A percentile compares a stretch with the other conserved stretches of the same genome.
phyloP scores from a whole-genome alignment of 2,329 filamentous ascomycete genomes.

The Sarocladiaceae sp. region DNA sequence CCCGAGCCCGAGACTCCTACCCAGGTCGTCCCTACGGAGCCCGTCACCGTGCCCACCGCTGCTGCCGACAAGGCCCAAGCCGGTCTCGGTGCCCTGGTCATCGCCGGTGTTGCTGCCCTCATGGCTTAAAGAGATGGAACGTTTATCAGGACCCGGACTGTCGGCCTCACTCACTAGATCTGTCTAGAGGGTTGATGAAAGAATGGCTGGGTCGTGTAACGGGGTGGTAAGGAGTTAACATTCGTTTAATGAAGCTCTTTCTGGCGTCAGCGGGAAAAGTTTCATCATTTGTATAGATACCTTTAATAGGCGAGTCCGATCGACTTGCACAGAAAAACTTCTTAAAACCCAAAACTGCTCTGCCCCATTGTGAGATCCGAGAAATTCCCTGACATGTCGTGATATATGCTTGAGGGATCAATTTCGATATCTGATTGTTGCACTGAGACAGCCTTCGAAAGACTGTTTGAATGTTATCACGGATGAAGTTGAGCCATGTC shows the following conservation, averaged over 20 bases:
- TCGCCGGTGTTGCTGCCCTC: conserved; percentile 34
- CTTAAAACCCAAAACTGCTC: background rate
- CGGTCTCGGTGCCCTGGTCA: conserved; percentile 31
- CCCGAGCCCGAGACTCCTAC: background rate
- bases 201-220: background rate
- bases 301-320: background rate
- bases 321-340: background rate
- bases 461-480: no score
- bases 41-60: conserved; percentile 22
- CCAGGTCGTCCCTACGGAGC: conserved; percentile 15
- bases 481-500: no score
- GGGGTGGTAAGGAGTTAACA: background rate
- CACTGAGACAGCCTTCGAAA: no score
- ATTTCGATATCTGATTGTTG: no score
- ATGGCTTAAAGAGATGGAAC: conserved; percentile 25
- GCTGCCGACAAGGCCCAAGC: conserved; percentile 31
- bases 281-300: background rate
- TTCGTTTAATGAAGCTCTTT: background rate
- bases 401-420: no score
- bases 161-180: background rate
- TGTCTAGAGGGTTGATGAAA: background rate
- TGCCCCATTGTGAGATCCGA: no score
- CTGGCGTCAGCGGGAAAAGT: background rate
- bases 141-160: background rate
- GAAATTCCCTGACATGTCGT: no score